A percentile compares a stretch with the other conserved stretches of the same genome.
Evolutionary conservation across 2,329 filamentous ascomycete genomes (phyloP).

Genomic region (Mycocentrospora acerina): DNA sequence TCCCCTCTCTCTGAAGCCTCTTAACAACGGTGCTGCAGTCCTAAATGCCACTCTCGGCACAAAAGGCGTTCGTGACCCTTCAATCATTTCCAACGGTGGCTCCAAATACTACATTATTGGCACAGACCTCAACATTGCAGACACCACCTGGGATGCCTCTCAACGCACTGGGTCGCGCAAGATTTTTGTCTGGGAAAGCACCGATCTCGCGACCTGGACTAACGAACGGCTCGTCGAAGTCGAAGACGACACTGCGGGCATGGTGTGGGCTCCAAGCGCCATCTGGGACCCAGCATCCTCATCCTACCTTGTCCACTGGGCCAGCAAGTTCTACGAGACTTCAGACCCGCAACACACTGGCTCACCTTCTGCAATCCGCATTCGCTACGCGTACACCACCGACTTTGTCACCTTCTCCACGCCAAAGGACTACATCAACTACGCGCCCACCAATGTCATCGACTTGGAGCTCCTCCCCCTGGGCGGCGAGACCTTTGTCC

Average conservation of each 20-base stretch:
- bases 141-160: slow-evolving; percentile 56
- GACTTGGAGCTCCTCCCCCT: slow-evolving; percentile 59
- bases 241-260: slow-evolving; percentile 56
- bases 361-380: slow-evolving; percentile 43
- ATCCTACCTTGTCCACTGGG: slow-evolving; percentile 54
- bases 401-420: slow-evolving; percentile 57
- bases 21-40: slow-evolving; percentile 54
- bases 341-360: slow-evolving; percentile 55
- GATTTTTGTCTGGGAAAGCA: slow-evolving; percentile 59
- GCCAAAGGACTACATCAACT: slow-evolving; percentile 55
- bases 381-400: slow-evolving; percentile 58
- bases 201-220: slow-evolving; percentile 54
- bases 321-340: slow-evolving; percentile 49
- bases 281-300: slow-evolving; percentile 53
- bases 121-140: slow-evolving; percentile 55
- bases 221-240: slow-evolving; percentile 53
- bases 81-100: slow-evolving; percentile 51
- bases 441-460: slow-evolving; percentile 52
- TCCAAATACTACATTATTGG: slow-evolving; percentile 60
- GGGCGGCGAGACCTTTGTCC: slow-evolving; percentile 48
- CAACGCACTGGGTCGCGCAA: slow-evolving; percentile 54
- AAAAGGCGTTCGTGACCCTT: slow-evolving; percentile 55
- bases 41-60: slow-evolving; percentile 55
- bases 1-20: slow-evolving; percentile 49
- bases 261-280: slow-evolving; percentile 61